These are phyloP conservation scores for Fraxinus sp. DNA, from an alignment of 305 asterid species.

Conservation along the genomic window DNA sequence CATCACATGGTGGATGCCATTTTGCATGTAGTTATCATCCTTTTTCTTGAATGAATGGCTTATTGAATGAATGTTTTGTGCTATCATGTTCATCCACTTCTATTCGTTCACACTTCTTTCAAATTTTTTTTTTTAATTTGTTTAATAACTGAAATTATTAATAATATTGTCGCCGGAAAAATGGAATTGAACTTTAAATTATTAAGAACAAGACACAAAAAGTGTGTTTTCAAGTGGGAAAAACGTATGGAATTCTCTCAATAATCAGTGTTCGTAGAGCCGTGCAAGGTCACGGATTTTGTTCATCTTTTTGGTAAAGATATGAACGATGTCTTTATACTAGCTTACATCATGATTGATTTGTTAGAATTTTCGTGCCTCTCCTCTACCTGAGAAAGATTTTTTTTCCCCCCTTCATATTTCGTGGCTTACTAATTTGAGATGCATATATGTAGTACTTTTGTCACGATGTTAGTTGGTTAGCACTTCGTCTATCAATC, in stretches of 20 bases:
- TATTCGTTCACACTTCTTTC: neutral
- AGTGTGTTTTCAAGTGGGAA: neutral
- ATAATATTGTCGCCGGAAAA: neutral
- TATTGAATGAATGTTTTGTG: conserved; percentile 42
- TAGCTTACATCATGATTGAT: conserved; percentile 20
- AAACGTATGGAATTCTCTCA: conserved; percentile 3
- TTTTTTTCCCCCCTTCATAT: neutral
- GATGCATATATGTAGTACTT: neutral
- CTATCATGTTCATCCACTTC: conserved; percentile 41
- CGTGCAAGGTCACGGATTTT: conserved; percentile 32
- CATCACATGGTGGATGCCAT: conserved; percentile 48
- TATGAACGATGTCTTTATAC: conserved; percentile 20
- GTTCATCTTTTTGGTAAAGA: conserved; percentile 14
- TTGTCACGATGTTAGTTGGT: neutral
- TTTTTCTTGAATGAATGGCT: conserved; percentile 18
- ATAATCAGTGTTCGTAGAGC: conserved; percentile 9
- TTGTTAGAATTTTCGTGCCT: neutral
- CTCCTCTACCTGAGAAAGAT: neutral
- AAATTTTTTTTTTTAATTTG: no score
- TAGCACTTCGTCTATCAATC: neutral
- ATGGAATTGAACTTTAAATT: neutral
- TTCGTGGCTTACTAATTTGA: neutral
- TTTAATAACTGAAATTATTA: neutral
- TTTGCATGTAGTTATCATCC: conserved; percentile 18
- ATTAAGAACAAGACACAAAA: neutral